Evolutionary conservation across 2,329 filamentous ascomycete genomes (phyloP).

Genomic region (Teratosphaeria epicoccoides): DNA sequence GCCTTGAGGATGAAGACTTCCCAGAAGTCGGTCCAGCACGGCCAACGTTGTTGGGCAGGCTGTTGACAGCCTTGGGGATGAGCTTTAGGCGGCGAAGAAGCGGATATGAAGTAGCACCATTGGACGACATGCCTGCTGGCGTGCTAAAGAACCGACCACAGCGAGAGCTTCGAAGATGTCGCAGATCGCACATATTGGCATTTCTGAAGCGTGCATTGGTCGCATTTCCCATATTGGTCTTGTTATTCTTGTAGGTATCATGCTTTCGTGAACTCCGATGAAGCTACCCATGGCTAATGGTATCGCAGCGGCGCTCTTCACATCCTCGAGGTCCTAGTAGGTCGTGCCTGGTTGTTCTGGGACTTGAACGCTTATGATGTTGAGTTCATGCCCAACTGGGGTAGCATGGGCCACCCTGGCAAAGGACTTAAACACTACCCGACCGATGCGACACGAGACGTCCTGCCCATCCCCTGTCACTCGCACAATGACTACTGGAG

Average conservation of each 20-base stretch:
- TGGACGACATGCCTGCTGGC: background rate
- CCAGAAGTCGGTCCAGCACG: background rate
- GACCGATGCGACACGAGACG: conserved; percentile 30
- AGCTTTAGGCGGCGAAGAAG: background rate
- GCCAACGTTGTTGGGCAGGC: background rate
- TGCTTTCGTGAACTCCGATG: background rate
- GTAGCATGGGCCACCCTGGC: conserved; percentile 26
- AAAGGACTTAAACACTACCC: conserved; percentile 28
- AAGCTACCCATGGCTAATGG: background rate
- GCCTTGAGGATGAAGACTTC: background rate
- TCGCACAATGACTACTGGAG: conserved; percentile 66
- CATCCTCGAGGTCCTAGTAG: conserved; percentile 29
- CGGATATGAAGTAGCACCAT: background rate
- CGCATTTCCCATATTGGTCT: background rate
- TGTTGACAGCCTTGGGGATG: background rate
- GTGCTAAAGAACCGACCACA: background rate
- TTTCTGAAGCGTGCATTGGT: background rate
- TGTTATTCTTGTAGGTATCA: background rate
- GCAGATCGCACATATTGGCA: background rate
- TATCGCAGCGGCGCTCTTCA: conserved; percentile 31
- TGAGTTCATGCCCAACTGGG: conserved; percentile 33
- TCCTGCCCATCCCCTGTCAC: conserved; percentile 49
- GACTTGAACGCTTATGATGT: conserved; percentile 22
- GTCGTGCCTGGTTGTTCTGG: conserved; percentile 28
- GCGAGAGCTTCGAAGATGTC: background rate